Conservation (phyloP, 305 asterid species). For the Petunia hybrid region DNA sequence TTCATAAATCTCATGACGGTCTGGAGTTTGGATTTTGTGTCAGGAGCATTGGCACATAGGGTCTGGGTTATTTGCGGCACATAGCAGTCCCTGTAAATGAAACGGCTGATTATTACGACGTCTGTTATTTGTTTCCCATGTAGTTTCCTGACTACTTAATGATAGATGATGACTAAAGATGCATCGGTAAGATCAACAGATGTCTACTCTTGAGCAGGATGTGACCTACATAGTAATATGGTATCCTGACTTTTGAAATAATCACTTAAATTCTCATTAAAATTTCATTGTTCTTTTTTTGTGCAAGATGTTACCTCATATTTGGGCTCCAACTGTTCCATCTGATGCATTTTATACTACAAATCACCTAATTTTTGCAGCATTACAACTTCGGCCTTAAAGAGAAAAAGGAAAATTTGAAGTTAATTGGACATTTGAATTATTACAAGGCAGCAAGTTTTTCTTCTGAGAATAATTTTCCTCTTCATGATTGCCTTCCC, state of each 20-base stretch:
- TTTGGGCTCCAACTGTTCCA: neutral
- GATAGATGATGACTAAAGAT: neutral
- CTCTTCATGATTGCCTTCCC: neutral
- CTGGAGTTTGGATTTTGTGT: neutral
- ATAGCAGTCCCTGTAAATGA: neutral
- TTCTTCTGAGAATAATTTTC: neutral
- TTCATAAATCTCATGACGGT: neutral
- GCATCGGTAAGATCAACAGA: neutral
- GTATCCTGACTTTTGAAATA: neutral
- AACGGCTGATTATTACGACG: neutral
- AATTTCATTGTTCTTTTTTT: neutral
- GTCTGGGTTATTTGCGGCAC: neutral
- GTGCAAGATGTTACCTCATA: neutral
- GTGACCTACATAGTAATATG: neutral
- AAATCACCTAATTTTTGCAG: neutral
- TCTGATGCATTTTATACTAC: neutral
- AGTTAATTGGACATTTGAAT: conserved; percentile 16
- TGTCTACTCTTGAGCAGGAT: conserved; percentile 18
- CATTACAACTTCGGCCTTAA: neutral
- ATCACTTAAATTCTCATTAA: neutral
- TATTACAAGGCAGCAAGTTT: neutral
- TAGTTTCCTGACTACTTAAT: neutral
- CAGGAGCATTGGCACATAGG: neutral
- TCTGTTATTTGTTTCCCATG: neutral
- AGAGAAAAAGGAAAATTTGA: neutral